Evolutionary conservation across 805 yeast species (phyloP).

Genomic region (Ogataea trehaloabstinens): DNA sequence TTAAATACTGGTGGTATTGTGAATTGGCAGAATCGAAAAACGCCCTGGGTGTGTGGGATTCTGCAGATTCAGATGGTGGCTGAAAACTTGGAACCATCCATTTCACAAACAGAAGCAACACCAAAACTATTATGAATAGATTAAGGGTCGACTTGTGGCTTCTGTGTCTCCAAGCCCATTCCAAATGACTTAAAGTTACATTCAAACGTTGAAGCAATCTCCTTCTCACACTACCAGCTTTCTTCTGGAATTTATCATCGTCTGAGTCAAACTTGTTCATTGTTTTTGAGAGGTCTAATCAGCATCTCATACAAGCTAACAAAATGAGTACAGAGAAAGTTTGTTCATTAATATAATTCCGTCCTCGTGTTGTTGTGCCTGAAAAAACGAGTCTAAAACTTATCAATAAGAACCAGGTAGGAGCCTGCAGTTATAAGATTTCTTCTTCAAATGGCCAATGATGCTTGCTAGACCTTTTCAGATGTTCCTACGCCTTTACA

Average conservation of each 20-base stretch:
- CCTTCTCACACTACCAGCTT: slow-evolving; percentile 9
- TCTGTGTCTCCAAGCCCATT: slow-evolving; percentile 8
- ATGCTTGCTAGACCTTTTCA: no score
- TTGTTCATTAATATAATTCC: no score
- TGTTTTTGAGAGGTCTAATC: neutral
- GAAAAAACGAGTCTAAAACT: no score
- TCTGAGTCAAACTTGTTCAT: slow-evolving; percentile 12
- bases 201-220: slow-evolving; percentile 6
- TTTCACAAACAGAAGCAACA: neutral
- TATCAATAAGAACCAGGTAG: no score
- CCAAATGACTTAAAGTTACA: slow-evolving; percentile 9
- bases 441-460: no score
- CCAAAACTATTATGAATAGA: slow-evolving; percentile 3
- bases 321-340: no score
- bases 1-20: slow-evolving; percentile 24
- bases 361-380: no score
- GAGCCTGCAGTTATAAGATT: no score
- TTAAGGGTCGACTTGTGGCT: slow-evolving; percentile 9
- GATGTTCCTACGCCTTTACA: no score
- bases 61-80: neutral
- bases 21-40: slow-evolving; percentile 17
- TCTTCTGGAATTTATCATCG: slow-evolving; percentile 20
- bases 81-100: slow-evolving; percentile 1
- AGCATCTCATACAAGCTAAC: no score
- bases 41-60: slow-evolving; percentile 7